These are phyloP conservation scores for Neurospora sp. DNA, from an alignment of 495 filamentous ascomycete species.

Conservation along the genomic window DNA sequence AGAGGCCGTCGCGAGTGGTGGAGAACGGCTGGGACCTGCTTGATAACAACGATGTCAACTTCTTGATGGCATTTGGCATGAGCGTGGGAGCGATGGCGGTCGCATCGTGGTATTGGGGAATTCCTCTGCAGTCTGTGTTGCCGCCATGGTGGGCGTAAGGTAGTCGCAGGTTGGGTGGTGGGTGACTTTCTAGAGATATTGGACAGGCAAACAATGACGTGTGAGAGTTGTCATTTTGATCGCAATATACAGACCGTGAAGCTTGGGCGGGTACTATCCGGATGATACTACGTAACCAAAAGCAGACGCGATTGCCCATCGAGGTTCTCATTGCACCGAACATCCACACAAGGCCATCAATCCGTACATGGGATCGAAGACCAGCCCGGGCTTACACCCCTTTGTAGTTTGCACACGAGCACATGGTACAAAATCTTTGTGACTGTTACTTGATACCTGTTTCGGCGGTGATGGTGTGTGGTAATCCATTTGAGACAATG, in stretches of 20 bases:
- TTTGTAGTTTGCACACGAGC: background rate
- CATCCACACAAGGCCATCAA: background rate
- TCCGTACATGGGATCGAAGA: background rate
- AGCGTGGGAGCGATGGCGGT: conserved; percentile 68
- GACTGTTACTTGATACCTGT: background rate
- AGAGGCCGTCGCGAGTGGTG: conserved; percentile 57
- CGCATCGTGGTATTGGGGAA: conserved; percentile 41
- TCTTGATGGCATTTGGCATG: conserved; percentile 76
- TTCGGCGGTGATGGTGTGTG: background rate
- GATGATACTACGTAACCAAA: background rate
- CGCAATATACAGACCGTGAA: background rate
- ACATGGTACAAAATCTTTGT: background rate
- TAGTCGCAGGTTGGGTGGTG: background rate
- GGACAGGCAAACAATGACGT: no score
- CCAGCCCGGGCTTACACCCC: background rate
- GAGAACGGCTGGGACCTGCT: conserved; percentile 67
- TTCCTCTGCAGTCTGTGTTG: conserved; percentile 33
- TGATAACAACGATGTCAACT: conserved; percentile 91
- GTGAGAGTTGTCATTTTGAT: background rate
- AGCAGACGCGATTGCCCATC: background rate
- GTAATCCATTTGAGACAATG: background rate
- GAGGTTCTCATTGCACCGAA: background rate
- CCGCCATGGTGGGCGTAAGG: background rate
- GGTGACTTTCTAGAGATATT: background rate
- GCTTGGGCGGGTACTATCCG: background rate